Base-by-base conservation (phyloP, 2,329 filamentous ascomycete genomes). In the Trichoderma oligosporum region DNA sequence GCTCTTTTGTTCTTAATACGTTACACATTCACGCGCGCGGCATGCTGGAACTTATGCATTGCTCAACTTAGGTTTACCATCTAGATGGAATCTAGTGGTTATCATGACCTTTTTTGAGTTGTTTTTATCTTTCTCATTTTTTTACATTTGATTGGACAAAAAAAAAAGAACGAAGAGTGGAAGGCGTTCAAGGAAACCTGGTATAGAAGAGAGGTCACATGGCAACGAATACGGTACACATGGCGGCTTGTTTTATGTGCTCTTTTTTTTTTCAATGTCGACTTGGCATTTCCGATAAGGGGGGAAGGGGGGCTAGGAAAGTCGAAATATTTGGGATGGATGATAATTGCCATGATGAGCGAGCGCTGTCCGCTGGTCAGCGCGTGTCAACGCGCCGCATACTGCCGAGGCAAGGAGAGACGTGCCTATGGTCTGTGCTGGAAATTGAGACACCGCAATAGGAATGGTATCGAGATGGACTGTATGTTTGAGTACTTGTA, bases 161-260 rank as follows among this genome's bases (percentile, higher is more conserved):
- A 47, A 57, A 56, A 53, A 47, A 33, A 54, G 31, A 51, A 54
- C 20, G 31, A 45, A 54, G 22, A 45, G 51, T 54, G 47, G 47
- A 56, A 52, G 59, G 57, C 57, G 57, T 60, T 60, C 25, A 58
- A 44, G 57, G 51, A 53, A 56, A 61, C 35, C 25, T 60, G 46
- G 53, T 56, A 61, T 61, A 61, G 60, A 61, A 44, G 58, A 60
- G 57, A 57, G 57, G 60, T 61, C 60, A 60, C 27, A 49, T 61
- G 53, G 53, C 57, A 56, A 59, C 45, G 57, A 59, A 56, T 24
- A 56, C 42, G 57, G 57, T 48, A 51, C 39, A 54, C 52, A 57
- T 59, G 57, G 47, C 39, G 45, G 45, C 53, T 48, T 56, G 51
- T 58, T 58, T 58, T 42, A 46, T 39, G 42, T 29, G 39, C 44